These are phyloP conservation scores for Lasiosphaeria miniovina DNA, from an alignment of 495 filamentous ascomycete genomes.

Conservation along the genomic window DNA sequence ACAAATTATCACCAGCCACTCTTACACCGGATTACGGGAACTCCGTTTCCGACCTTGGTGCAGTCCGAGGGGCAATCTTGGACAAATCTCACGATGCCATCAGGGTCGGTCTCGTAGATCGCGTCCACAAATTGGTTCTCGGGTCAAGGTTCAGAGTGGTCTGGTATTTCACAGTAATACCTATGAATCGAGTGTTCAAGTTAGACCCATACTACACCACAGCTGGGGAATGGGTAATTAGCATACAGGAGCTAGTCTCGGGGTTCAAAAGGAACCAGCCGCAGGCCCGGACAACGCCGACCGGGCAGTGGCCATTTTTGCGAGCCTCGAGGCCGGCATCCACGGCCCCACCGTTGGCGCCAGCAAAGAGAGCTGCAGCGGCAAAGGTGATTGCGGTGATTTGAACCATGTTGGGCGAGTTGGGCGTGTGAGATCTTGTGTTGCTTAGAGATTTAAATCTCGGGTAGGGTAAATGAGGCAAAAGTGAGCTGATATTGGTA, in stretches of 20 bases:
- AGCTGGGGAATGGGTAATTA: background rate
- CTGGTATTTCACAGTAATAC: background rate
- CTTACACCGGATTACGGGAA: slow-evolving; percentile 1
- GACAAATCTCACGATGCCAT: slow-evolving; percentile 6
- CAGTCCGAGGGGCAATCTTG: slow-evolving; percentile 1
- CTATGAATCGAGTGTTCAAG: background rate
- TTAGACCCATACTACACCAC: background rate
- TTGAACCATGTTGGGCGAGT: slow-evolving; percentile 4
- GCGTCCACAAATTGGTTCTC: slow-evolving; percentile 5
- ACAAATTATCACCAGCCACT: background rate
- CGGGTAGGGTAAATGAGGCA: background rate
- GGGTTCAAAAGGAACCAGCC: slow-evolving; percentile 1
- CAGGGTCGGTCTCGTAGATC: slow-evolving; percentile 11
- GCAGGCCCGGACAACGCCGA: background rate
- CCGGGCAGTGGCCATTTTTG: background rate
- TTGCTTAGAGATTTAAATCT: background rate
- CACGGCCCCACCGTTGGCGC: background rate
- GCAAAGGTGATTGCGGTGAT: slow-evolving; percentile 4
- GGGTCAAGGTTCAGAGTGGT: background rate
- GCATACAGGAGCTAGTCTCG: background rate
- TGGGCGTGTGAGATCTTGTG: background rate
- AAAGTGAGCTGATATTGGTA: background rate
- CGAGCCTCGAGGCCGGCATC: slow-evolving; percentile 1
- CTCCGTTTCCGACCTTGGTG: background rate
- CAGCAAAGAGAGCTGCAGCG: slow-evolving; percentile 3